phyloP scores from a whole-genome alignment of 345 rosid species.

The Citrus maxima region DNA sequence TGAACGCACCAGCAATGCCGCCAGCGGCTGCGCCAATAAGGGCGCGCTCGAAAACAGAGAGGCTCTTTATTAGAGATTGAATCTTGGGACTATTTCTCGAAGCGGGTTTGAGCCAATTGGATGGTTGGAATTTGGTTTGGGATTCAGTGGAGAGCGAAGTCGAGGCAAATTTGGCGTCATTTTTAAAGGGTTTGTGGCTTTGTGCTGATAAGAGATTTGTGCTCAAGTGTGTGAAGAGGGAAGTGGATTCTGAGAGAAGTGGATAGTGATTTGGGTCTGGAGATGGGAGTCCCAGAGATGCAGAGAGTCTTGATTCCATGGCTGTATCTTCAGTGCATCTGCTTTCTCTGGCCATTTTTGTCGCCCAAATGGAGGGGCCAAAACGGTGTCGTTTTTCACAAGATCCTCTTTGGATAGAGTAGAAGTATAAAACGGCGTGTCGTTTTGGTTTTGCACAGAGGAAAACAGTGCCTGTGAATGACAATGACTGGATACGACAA shows the following conservation, averaged over 20 bases:
- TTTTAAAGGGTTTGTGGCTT: not conserved
- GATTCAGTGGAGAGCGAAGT: constrained; percentile 9
- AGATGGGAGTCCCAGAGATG: constrained; percentile 37
- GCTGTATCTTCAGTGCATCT: not conserved
- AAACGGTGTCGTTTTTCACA: not conserved
- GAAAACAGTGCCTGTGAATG: too few species aligned
- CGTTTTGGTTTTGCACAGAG: not conserved
- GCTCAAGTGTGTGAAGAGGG: constrained; percentile 30
- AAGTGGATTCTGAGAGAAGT: constrained; percentile 22
- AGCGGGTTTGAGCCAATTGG: constrained; percentile 32
- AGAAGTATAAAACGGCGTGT: not conserved
- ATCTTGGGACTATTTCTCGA: constrained; percentile 42
- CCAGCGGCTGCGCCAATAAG: constrained; percentile 81
- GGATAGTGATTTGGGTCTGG: constrained; percentile 20
- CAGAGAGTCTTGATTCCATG: constrained; percentile 52
- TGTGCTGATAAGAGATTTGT: constrained; percentile 26
- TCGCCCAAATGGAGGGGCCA: too few species aligned
- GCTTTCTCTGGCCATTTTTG: not conserved
- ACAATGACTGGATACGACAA: too few species aligned
- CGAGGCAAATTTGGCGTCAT: constrained; percentile 18
- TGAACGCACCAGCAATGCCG: constrained; percentile 90
- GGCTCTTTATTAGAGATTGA: constrained; percentile 53
- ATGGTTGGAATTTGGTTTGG: not conserved
- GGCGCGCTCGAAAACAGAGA: constrained; percentile 78
- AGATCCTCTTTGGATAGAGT: not conserved